These are phyloP conservation scores for Cryptosporidium baileyi DNA, from an alignment of 169 alveolate species.

Conservation along the genomic window DNA sequence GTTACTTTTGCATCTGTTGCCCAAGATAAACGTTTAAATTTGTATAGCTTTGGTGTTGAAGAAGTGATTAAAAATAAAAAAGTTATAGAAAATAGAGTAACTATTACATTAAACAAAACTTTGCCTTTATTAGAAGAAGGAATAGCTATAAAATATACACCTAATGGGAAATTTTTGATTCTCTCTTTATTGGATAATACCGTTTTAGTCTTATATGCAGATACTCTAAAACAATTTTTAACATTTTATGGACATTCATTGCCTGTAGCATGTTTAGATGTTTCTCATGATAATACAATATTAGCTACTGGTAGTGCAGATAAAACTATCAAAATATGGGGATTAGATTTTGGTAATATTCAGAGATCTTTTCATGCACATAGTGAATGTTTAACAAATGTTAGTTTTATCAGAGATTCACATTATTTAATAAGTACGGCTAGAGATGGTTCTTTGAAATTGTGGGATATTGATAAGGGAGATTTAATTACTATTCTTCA, in stretches of 20 bases:
- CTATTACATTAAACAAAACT: neutral
- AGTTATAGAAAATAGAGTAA: neutral
- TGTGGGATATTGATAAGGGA: conserved; percentile 82
- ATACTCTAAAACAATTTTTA: conserved; percentile 80
- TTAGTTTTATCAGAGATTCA: conserved; percentile 56
- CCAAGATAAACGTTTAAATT: conserved; percentile 75
- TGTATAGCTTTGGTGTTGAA: conserved; percentile 68
- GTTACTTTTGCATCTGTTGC: conserved; percentile 77
- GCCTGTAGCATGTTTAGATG: conserved; percentile 83
- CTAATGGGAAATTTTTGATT: conserved; percentile 77
- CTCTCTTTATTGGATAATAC: conserved; percentile 83
- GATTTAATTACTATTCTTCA: conserved; percentile 34
- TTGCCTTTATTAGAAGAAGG: conserved; percentile 71
- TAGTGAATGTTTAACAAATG: conserved; percentile 60
- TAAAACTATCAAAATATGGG: conserved; percentile 86
- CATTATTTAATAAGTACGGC: conserved; percentile 76
- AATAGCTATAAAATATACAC: conserved; percentile 70
- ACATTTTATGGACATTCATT: conserved; percentile 88
- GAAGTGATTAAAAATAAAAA: neutral
- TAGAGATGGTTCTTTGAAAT: conserved; percentile 77
- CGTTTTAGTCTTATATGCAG: conserved; percentile 80
- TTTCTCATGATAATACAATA: conserved; percentile 80
- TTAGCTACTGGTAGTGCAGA: conserved; percentile 85
- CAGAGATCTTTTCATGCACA: conserved; percentile 71
- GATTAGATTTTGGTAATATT: conserved; percentile 83